Evolutionary conservation across 2,329 filamentous ascomycete species (phyloP).

Genomic region (Trichoderma cornu-damae): DNA sequence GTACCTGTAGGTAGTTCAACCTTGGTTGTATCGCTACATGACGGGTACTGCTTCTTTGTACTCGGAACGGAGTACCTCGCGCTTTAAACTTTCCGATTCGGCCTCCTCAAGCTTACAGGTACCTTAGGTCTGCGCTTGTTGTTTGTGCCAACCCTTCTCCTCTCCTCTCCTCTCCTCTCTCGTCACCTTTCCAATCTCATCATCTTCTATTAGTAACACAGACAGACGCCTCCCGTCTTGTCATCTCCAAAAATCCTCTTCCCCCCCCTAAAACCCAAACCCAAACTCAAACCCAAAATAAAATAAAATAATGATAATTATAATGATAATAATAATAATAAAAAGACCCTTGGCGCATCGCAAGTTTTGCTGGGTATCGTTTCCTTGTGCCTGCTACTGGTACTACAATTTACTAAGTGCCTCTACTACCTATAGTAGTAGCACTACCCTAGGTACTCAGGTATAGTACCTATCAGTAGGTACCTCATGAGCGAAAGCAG

Average conservation of each 20-base stretch:
- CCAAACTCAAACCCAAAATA: too few relatives aligned
- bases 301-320: too few relatives aligned
- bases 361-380: background rate
- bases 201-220: background rate
- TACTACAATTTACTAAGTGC: too few relatives aligned
- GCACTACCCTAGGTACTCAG: too few relatives aligned
- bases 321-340: too few relatives aligned
- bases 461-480: too few relatives aligned
- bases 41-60: background rate
- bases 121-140: background rate
- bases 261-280: too few relatives aligned
- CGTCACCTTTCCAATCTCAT: too few relatives aligned
- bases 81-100: conserved; percentile 10
- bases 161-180: background rate
- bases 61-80: too few relatives aligned
- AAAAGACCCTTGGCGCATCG: too few relatives aligned
- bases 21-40: background rate
- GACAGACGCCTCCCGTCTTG: background rate
- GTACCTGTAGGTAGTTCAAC: too few relatives aligned
- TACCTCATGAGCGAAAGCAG: background rate
- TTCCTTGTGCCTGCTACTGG: background rate
- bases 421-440: too few relatives aligned
- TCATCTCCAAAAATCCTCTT: background rate
- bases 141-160: background rate
- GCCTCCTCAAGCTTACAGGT: conserved; percentile 3